These are phyloP conservation scores for Heliocybe sulcata DNA, from an alignment of 1,284 basidiomycete species.

Conservation along the genomic window DNA sequence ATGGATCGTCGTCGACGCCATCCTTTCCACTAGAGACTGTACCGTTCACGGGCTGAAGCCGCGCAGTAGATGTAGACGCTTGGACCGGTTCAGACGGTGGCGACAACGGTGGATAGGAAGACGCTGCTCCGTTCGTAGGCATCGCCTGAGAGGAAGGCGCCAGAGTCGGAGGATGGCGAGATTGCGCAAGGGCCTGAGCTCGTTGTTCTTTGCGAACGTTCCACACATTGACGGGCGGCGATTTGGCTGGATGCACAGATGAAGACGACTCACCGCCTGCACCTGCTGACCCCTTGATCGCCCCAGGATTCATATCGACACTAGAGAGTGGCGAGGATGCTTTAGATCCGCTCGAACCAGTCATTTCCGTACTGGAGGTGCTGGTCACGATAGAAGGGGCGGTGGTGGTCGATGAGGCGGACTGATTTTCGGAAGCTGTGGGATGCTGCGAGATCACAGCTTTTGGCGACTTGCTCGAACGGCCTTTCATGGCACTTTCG, in stretches of 20 bases:
- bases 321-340: slow-evolving; percentile 9
- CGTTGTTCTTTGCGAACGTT: slow-evolving; percentile 40
- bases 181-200: slow-evolving; percentile 24
- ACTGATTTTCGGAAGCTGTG: slow-evolving; percentile 11
- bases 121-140: not conserved
- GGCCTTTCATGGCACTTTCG: slow-evolving; percentile 46
- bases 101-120: slow-evolving; percentile 1
- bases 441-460: slow-evolving; percentile 7
- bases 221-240: slow-evolving; percentile 38
- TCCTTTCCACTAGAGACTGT: not conserved
- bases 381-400: slow-evolving; percentile 9
- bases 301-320: slow-evolving; percentile 7
- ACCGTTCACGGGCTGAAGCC: not conserved
- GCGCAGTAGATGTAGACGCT: not conserved
- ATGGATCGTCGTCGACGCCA: slow-evolving; percentile 1
- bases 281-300: slow-evolving; percentile 4
- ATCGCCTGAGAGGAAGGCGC: not conserved
- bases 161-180: slow-evolving; percentile 8
- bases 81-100: not conserved
- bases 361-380: slow-evolving; percentile 11
- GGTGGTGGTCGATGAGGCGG: slow-evolving; percentile 10
- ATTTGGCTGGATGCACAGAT: slow-evolving; percentile 15
- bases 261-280: slow-evolving; percentile 5
- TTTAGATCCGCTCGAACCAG: slow-evolving; percentile 11
- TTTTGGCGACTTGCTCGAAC: slow-evolving; percentile 13